Conservation (phyloP, 257 asterid genomes). For the Coffea canephora region DNA sequence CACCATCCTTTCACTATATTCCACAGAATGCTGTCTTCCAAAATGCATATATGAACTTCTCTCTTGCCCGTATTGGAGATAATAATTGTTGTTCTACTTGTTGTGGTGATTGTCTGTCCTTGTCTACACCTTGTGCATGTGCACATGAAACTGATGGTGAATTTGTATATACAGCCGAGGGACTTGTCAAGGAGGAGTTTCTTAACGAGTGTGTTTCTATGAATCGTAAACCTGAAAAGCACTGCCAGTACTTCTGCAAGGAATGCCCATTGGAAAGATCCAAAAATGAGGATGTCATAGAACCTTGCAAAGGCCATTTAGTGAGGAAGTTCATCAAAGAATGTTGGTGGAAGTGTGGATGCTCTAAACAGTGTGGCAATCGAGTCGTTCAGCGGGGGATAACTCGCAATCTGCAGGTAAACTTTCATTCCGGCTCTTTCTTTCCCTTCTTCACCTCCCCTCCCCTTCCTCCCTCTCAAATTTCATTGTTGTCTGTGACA, state of each 20-base stretch:
- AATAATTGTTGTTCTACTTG: conserved; percentile 60
- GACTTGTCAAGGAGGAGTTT: conserved; percentile 70
- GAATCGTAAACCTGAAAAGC: conserved; percentile 71
- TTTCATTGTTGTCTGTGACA: background rate
- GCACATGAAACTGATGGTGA: conserved; percentile 72
- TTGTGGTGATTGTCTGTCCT: conserved; percentile 68
- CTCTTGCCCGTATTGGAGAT: conserved; percentile 75
- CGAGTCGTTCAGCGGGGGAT: conserved; percentile 97
- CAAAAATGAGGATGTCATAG: conserved; percentile 47
- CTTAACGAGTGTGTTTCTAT: conserved; percentile 72
- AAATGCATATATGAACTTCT: conserved; percentile 58
- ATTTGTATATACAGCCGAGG: conserved; percentile 79
- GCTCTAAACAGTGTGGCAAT: conserved; percentile 78
- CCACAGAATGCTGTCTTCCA: conserved; percentile 67
- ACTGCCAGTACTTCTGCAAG: conserved; percentile 60
- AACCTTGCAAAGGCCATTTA: conserved; percentile 92
- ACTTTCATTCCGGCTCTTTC: conserved; percentile 9
- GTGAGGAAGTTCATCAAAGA: conserved; percentile 79
- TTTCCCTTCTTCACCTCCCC: background rate
- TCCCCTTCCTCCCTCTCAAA: background rate
- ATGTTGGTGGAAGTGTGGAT: conserved; percentile 97
- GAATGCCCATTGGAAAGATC: conserved; percentile 87
- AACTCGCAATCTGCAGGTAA: conserved; percentile 69
- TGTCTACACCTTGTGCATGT: conserved; percentile 70
- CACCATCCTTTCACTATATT: conserved; percentile 78